These are phyloP conservation scores for Tylopilus subfusipes DNA, from an alignment of 768 basidiomycete genomes.

Conservation along the genomic window DNA sequence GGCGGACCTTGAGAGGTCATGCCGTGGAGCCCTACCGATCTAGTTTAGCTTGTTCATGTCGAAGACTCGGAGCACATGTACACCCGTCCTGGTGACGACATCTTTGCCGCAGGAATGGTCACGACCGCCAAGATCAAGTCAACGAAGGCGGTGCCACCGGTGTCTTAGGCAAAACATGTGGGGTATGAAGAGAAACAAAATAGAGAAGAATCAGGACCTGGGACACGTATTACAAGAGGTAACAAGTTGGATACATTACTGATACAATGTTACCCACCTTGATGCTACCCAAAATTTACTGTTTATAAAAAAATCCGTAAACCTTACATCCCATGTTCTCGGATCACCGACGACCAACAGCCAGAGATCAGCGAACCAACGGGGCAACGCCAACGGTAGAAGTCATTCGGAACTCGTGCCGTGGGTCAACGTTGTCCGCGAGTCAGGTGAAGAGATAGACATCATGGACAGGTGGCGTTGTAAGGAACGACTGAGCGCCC, in stretches of 20 bases:
- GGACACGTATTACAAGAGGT: conserved; percentile 23
- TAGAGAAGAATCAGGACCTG: neutral
- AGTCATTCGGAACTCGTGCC: conserved; percentile 12
- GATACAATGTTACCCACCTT: conserved; percentile 23
- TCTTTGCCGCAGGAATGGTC: too few species aligned
- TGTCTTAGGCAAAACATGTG: too few species aligned
- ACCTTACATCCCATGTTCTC: neutral
- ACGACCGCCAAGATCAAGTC: too few species aligned
- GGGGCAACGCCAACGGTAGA: neutral
- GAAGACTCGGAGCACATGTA: neutral
- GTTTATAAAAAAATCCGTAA: conserved; percentile 11
- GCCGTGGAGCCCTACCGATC: neutral
- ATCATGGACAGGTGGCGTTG: conserved; percentile 29
- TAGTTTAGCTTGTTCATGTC: neutral
- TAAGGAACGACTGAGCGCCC: conserved; percentile 18
- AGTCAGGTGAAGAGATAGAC: conserved; percentile 22
- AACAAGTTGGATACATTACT: conserved; percentile 22
- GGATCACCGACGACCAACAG: neutral
- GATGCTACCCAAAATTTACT: neutral
- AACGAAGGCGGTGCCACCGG: neutral
- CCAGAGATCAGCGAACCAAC: neutral
- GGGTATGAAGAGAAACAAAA: neutral
- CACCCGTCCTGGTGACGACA: neutral
- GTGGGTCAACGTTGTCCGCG: conserved; percentile 21
- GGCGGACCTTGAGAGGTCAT: neutral